Conservation (phyloP, 306 rosid genomes). For the Glycyrrhiza uralensis region DNA sequence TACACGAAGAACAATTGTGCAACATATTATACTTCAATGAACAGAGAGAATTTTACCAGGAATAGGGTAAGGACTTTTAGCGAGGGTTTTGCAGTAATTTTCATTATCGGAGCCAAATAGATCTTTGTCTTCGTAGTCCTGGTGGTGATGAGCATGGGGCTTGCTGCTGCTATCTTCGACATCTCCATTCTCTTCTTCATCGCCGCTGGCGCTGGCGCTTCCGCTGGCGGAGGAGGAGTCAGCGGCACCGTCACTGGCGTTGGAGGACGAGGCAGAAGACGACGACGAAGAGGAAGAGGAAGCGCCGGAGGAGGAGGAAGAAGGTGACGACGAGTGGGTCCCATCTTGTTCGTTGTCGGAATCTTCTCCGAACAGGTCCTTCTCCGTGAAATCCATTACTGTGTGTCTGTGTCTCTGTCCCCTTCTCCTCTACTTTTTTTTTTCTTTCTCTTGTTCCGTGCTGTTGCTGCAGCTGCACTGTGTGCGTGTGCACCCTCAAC, state of each 20-base stretch:
- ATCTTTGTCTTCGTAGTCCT: conserved; percentile 57
- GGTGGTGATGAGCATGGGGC: neutral
- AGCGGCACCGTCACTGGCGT: conserved; percentile 52
- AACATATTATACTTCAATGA: neutral
- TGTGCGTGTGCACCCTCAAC: neutral
- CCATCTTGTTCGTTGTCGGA: conserved; percentile 51
- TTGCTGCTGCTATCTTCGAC: conserved; percentile 35
- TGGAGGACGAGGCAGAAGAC: conserved; percentile 61
- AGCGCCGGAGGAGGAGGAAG: conserved; percentile 45
- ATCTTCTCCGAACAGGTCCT: conserved; percentile 75
- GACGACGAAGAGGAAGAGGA: conserved; percentile 60
- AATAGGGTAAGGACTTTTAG: conserved; percentile 62
- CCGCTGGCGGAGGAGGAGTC: conserved; percentile 55
- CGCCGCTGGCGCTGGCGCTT: conserved; percentile 37
- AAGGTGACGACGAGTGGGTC: conserved; percentile 59
- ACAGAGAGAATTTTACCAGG: conserved; percentile 54
- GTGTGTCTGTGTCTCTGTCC: neutral
- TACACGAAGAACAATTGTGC: neutral
- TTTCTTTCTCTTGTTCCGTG: too few species aligned
- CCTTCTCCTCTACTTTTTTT: neutral
- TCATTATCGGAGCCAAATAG: conserved; percentile 91
- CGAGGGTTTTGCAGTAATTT: conserved; percentile 74
- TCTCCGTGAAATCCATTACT: conserved; percentile 68
- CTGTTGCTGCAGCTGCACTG: neutral
- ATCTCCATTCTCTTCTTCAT: conserved; percentile 59